Conservation (phyloP, 768 basidiomycete species). For the Rhizopogon vesiculosus region DNA sequence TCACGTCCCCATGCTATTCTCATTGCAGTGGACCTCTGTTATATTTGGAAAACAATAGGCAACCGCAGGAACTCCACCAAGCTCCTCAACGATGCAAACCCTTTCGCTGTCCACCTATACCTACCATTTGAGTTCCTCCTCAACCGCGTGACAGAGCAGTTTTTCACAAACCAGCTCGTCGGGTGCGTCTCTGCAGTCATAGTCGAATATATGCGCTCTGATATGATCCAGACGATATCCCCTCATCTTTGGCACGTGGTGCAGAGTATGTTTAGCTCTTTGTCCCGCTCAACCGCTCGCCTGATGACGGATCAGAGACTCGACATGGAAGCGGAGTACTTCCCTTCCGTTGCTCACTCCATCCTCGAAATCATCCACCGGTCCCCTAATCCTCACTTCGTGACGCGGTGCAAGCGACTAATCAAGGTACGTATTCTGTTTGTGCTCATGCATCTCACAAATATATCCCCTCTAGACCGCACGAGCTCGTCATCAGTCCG, state of each 20-base stretch:
- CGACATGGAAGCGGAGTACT: constrained; percentile 45
- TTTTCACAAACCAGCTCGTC: constrained; percentile 54
- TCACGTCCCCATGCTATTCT: constrained; percentile 26
- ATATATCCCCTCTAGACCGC: constrained; percentile 14
- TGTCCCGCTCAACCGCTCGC: neutral
- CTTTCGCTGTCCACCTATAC: constrained; percentile 52
- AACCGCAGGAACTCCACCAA: constrained; percentile 15
- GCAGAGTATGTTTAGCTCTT: constrained; percentile 39
- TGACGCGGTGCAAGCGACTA: constrained; percentile 35
- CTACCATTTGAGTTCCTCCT: constrained; percentile 51
- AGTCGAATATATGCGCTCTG: constrained; percentile 7
- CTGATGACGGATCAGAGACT: constrained; percentile 43
- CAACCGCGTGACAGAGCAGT: constrained; percentile 47
- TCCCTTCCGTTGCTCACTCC: constrained; percentile 45
- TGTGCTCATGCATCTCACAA: constrained; percentile 3
- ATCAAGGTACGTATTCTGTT: constrained; percentile 39
- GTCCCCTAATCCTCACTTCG: constrained; percentile 46
- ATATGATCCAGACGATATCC: constrained; percentile 59
- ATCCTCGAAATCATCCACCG: constrained; percentile 47
- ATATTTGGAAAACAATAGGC: constrained; percentile 30
- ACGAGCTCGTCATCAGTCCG: constrained; percentile 16
- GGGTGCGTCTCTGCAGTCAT: constrained; percentile 34
- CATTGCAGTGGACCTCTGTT: constrained; percentile 35
- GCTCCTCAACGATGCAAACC: constrained; percentile 32
- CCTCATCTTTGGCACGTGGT: constrained; percentile 68